phyloP scores from a whole-genome alignment of 1,139 yeast genomes.

The Saccharomyces hybrid region DNA sequence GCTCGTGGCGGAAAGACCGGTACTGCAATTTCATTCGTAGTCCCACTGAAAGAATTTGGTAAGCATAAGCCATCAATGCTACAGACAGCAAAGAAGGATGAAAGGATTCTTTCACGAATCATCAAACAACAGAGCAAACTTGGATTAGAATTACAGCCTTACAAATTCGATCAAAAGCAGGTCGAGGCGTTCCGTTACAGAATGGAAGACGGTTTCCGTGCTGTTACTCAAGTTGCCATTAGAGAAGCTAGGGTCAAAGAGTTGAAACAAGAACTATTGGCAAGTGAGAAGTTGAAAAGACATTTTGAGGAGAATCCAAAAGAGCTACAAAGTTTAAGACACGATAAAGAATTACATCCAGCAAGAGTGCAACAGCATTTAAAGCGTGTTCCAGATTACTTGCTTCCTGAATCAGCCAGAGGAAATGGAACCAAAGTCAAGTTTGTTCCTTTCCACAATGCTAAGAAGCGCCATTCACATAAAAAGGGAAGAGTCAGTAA shows the following conservation, averaged over 20 bases:
- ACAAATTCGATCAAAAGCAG: conserved; percentile 85
- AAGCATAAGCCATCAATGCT: conserved; percentile 78
- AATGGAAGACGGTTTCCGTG: conserved; percentile 94
- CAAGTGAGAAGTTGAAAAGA: conserved; percentile 84
- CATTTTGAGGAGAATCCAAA: conserved; percentile 98
- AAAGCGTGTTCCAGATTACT: conserved; percentile 86
- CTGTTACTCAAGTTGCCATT: conserved; percentile 81
- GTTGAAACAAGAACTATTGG: conserved; percentile 75
- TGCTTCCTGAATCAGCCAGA: conserved; percentile 76
- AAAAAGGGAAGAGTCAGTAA: conserved; percentile 40
- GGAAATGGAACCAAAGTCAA: conserved; percentile 52
- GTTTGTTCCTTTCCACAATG: conserved; percentile 69
- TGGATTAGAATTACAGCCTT: conserved; percentile 72
- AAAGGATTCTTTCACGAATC: conserved; percentile 70
- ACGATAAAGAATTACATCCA: conserved; percentile 82
- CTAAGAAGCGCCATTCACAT: conserved; percentile 34
- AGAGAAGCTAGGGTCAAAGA: conserved; percentile 93
- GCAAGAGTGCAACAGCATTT: conserved; percentile 76
- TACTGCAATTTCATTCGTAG: conserved; percentile 88
- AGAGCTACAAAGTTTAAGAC: conserved; percentile 80
- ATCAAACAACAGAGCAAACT: conserved; percentile 66
- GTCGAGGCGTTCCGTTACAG: conserved; percentile 95
- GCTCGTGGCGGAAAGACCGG: conserved; percentile 97
- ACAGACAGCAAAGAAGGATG: conserved; percentile 70
- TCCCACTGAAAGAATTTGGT: conserved; percentile 76